Percentiles rank a stretch among this genome's conserved stretches.
Conservation (phyloP, 1,284 basidiomycete genomes). For the Ceratobasidium sp. region DNA sequence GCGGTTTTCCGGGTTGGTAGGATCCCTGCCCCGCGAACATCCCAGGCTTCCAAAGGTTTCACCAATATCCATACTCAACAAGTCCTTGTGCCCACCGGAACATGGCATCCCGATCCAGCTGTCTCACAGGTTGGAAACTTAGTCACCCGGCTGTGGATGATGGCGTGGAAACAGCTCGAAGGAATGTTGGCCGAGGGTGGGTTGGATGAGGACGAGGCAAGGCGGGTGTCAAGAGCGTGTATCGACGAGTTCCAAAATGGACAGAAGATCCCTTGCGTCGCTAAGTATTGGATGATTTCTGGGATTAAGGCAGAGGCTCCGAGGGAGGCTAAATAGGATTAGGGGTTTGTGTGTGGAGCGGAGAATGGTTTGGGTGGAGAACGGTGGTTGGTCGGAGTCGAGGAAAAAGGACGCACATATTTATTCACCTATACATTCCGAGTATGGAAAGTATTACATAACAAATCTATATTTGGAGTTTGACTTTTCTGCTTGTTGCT, state of each 20-base stretch:
- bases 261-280: background rate
- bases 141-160: background rate
- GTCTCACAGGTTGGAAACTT: slow-evolving; percentile 19
- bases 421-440: background rate
- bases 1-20: background rate
- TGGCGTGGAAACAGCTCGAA: slow-evolving; percentile 38
- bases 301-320: background rate
- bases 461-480: background rate
- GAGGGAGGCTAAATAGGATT: background rate
- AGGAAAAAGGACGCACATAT: background rate
- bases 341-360: background rate
- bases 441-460: background rate
- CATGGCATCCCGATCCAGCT: slow-evolving; percentile 36
- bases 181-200: slow-evolving; percentile 8
- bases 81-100: slow-evolving; percentile 21
- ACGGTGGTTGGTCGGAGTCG: background rate
- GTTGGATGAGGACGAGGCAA: slow-evolving; percentile 5
- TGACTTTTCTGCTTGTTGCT: background rate
- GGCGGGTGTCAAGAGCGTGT: background rate
- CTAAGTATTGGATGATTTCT: slow-evolving; percentile 9
- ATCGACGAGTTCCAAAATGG: background rate
- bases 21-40: background rate
- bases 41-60: slow-evolving; percentile 1
- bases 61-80: slow-evolving; percentile 12
- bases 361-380: background rate